Conservation (phyloP, 2,329 filamentous ascomycete genomes). For the Fusarium sp. region DNA sequence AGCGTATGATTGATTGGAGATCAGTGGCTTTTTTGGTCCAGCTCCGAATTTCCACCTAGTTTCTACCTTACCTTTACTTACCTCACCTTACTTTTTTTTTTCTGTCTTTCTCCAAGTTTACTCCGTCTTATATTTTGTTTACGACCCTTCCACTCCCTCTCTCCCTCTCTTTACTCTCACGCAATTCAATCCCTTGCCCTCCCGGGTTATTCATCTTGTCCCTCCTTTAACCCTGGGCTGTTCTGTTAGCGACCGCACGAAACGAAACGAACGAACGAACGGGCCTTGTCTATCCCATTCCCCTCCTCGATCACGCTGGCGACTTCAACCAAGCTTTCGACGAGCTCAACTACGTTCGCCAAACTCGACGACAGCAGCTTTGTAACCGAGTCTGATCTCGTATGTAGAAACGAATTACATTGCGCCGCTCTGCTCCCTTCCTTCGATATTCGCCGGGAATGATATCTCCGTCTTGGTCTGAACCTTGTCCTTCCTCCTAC, state of each 20-base stretch:
- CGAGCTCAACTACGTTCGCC: constrained; percentile 6
- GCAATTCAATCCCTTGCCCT: constrained; percentile 15
- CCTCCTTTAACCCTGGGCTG: constrained; percentile 22
- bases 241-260: constrained; percentile 31
- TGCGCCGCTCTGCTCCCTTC: constrained; percentile 19
- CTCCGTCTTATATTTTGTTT: not conserved
- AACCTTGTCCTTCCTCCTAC: constrained; percentile 18
- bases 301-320: constrained; percentile 32
- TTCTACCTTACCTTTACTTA: no score
- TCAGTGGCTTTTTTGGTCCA: constrained; percentile 21
- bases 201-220: constrained; percentile 23
- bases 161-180: constrained; percentile 12
- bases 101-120: not conserved
- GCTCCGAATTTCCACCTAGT: constrained; percentile 29
- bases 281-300: not conserved
- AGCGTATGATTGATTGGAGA: constrained; percentile 37
- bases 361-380: not conserved
- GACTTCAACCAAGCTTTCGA: constrained; percentile 19
- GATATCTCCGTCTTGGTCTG: constrained; percentile 38
- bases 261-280: constrained; percentile 25
- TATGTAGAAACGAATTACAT: constrained; percentile 37
- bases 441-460: constrained; percentile 41
- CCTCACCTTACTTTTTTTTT: constrained; percentile 5
- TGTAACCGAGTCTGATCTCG: constrained; percentile 24
- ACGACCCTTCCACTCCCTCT: not conserved